phyloP scores from a whole-genome alignment of 1,284 basidiomycete species.

The Malassezia caprae region DNA sequence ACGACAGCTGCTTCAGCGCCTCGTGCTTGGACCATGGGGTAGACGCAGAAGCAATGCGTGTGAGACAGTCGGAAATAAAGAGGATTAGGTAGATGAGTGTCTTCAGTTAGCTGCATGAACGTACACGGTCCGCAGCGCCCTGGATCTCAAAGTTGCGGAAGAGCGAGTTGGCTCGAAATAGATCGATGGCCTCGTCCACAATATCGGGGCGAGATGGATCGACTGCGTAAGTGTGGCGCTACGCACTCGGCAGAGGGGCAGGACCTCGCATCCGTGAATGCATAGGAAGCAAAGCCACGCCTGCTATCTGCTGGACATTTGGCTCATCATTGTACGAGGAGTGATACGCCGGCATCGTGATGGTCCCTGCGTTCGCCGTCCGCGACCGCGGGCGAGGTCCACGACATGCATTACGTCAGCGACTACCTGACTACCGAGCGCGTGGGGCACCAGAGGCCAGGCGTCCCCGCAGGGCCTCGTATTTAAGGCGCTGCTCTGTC shows the following conservation, averaged over 20 bases:
- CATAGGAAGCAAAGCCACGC: conserved; percentile 81
- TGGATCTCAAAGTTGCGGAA: conserved; percentile 99
- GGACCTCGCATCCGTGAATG: conserved; percentile 82
- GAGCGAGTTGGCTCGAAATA: conserved; percentile 96
- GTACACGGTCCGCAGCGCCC: conserved; percentile 76
- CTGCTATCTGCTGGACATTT: conserved; percentile 73
- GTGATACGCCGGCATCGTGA: conserved; percentile 58
- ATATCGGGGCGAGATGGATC: conserved; percentile 75
- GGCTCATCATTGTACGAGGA: conserved; percentile 81
- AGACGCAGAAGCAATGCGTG: conserved; percentile 48
- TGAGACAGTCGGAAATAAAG: conserved; percentile 92
- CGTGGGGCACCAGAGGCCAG: conserved; percentile 1
- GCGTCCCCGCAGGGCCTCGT: conserved; percentile 12
- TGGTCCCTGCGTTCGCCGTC: neutral
- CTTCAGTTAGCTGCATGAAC: conserved; percentile 6
- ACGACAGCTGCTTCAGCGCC: conserved; percentile 76
- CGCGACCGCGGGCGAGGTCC: neutral
- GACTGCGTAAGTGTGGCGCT: conserved; percentile 50
- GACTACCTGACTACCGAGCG: conserved; percentile 1
- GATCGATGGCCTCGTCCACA: conserved; percentile 87
- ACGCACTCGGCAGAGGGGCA: conserved; percentile 64
- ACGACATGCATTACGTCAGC: neutral
- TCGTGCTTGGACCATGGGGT: conserved; percentile 55
- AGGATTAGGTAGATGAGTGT: conserved; percentile 92
- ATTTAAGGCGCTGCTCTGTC: conserved; percentile 14